phyloP scores from a whole-genome alignment of 805 yeast genomes.

The Aciculoconidium aculeatum region DNA sequence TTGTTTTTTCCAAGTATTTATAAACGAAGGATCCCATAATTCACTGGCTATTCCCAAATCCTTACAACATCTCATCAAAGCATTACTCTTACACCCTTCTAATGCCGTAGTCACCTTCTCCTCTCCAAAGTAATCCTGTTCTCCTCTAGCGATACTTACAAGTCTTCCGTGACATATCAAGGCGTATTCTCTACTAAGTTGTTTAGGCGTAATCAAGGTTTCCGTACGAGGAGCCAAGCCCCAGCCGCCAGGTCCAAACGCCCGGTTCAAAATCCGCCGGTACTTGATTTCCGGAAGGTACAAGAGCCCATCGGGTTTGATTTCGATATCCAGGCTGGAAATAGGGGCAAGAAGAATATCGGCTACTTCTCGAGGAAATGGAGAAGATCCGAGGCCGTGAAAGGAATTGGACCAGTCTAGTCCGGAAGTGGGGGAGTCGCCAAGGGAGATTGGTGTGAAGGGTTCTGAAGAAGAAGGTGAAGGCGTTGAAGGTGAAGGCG shows the following conservation, averaged over 20 bases:
- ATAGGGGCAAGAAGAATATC: constrained; percentile 58
- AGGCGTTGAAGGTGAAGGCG: no score
- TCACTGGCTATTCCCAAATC: constrained; percentile 96
- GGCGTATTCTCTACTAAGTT: constrained; percentile 87
- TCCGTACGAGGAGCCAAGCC: constrained; percentile 92
- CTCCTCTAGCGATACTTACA: constrained; percentile 91
- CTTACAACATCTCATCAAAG: constrained; percentile 96
- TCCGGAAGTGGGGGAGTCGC: no score
- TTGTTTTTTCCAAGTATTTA: constrained; percentile 38
- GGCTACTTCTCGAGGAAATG: constrained; percentile 60
- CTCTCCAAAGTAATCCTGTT: constrained; percentile 83
- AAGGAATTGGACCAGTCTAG: constrained; percentile 90
- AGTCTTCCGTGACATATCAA: constrained; percentile 81
- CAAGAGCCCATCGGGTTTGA: constrained; percentile 90
- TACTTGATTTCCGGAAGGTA: constrained; percentile 95
- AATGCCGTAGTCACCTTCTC: constrained; percentile 90
- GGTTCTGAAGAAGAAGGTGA: constrained; percentile 3
- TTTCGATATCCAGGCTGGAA: constrained; percentile 73
- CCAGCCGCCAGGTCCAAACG: constrained; percentile 99
- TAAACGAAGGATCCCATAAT: constrained; percentile 93
- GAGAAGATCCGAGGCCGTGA: constrained; percentile 76
- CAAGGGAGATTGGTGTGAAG: no score
- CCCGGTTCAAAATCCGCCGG: constrained; percentile 77
- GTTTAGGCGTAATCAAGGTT: constrained; percentile 65
- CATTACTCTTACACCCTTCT: constrained; percentile 95